A percentile compares a stretch with the other conserved stretches of the same genome.
Conservation (phyloP, 345 rosid genomes). For the Anastatica hierochuntica region DNA sequence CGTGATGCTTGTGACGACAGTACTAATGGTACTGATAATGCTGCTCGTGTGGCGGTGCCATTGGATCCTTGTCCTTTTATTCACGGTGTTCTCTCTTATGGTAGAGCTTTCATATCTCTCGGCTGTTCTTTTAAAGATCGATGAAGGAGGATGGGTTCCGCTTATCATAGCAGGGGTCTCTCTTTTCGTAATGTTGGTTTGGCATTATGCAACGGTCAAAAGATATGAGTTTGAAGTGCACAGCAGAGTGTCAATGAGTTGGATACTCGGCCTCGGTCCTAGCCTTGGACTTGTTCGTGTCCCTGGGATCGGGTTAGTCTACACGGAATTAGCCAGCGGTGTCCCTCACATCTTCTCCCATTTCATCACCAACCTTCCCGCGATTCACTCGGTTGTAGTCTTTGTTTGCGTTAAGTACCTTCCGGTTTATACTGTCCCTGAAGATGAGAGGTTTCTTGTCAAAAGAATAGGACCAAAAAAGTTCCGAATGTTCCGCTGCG, state of each 20-base stretch:
- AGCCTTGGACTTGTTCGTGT: slow-evolving; percentile 86
- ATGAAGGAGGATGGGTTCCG: slow-evolving; percentile 86
- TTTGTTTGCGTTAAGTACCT: slow-evolving; percentile 73
- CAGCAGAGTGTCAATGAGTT: slow-evolving; percentile 69
- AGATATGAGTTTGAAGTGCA: slow-evolving; percentile 75
- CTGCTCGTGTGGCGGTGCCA: slow-evolving; percentile 75
- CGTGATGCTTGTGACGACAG: slow-evolving; percentile 70
- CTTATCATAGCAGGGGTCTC: slow-evolving; percentile 56
- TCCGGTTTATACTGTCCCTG: slow-evolving; percentile 72
- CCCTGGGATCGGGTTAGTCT: slow-evolving; percentile 73
- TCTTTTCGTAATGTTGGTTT: slow-evolving; percentile 53
- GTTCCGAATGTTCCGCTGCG: slow-evolving; percentile 72
- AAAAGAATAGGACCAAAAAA: slow-evolving; percentile 68
- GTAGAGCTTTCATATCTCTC: slow-evolving; percentile 59
- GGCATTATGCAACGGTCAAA: slow-evolving; percentile 71
- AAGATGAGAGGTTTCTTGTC: slow-evolving; percentile 72
- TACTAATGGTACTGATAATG: slow-evolving; percentile 62
- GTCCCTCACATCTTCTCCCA: slow-evolving; percentile 84
- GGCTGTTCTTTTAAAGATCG: slow-evolving; percentile 55
- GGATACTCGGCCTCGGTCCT: slow-evolving; percentile 86
- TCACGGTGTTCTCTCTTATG: slow-evolving; percentile 41
- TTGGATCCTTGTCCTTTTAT: slow-evolving; percentile 54
- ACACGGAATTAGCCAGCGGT: slow-evolving; percentile 73
- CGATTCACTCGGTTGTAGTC: slow-evolving; percentile 66
- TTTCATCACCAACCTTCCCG: slow-evolving; percentile 75